Base-by-base conservation (phyloP, 1,284 basidiomycete genomes). In the Hymenochaete sp. region DNA sequence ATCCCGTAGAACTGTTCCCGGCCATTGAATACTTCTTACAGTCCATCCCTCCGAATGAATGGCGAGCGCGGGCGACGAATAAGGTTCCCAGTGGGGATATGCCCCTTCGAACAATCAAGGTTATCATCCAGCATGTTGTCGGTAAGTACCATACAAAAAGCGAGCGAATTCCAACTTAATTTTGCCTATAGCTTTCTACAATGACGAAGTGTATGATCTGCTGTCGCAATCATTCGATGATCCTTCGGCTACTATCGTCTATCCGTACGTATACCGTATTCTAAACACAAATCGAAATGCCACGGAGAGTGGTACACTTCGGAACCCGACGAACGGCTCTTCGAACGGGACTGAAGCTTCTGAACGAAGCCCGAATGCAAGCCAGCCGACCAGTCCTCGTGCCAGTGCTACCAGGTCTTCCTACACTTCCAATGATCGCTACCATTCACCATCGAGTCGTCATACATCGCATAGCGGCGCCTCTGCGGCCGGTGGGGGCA, bases 91-190 rank as follows among this genome's bases (percentile, higher is more conserved):
- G 96, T 56, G 93, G 91, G 32, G 96, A 98, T 59, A 88, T 98
- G 88, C 96, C 96, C 2, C 65, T 98, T 54, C 75, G 95, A 47
- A 98, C 96, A 1, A 87, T 98, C 63, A 99, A 98, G 69, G 93
- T 95, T 22, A 90, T 98, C 54, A 87, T 97, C 29, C 93, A 98
- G 64, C 91, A 95, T 60, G 77, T 96, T 47, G 88, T 96, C 54
- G 83, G 90, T 92, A 55, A 68, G 90, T 76, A 11, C 36, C 21
- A n/a, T 13, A 21, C 42, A 25, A 26, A 13, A 9, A 11, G 4
- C 26, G 27, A 41, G 19, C 36, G 18, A 18, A 45, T 57, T 4
- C 10, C 42, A 53, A 47, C 44, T 16, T 48, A 53, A 32, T 53
- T 44, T 26, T 18, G n/a, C 24, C 61, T 57, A 44, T 59, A 93